phyloP scores from a whole-genome alignment of 495 filamentous ascomycete genomes.

The Tuber borchii region DNA sequence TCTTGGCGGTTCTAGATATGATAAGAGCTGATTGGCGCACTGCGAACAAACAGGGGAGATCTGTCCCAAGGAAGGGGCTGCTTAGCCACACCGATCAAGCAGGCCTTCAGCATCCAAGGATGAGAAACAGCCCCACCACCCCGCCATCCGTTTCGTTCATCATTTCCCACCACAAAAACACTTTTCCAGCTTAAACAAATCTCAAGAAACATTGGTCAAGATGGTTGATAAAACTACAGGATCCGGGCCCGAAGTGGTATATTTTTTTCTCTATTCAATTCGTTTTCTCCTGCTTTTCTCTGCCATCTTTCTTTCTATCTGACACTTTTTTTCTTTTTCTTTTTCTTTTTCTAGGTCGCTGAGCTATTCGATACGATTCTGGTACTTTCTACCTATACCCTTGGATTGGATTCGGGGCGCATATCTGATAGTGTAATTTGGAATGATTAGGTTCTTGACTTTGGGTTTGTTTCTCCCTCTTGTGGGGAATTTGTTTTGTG shows the following conservation, averaged over 20 bases:
- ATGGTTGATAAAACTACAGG: constrained; percentile 28
- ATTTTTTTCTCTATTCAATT: not conserved
- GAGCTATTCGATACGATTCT: constrained; percentile 42
- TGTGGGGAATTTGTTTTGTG: not conserved
- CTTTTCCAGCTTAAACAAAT: not conserved
- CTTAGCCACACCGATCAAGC: no score
- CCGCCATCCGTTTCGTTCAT: not conserved
- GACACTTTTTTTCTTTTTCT: not conserved
- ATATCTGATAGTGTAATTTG: constrained; percentile 11
- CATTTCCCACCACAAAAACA: not conserved
- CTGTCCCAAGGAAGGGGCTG: no score
- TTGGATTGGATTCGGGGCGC: constrained; percentile 9
- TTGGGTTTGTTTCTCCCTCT: constrained; percentile 36
- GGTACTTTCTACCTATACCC: constrained; percentile 28
- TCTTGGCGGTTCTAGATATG: no score
- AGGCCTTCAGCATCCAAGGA: no score
- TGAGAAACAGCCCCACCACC: not conserved
- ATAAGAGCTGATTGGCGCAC: no score
- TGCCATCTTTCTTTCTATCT: constrained; percentile 16
- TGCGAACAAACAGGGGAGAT: no score
- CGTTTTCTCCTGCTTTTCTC: constrained; percentile 11
- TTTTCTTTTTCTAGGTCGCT: constrained; percentile 25
- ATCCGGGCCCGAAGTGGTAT: constrained; percentile 40
- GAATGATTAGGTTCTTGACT: constrained; percentile 39
- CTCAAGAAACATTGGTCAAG: not conserved